These are phyloP conservation scores for Russula sp. DNA, from an alignment of 768 basidiomycete genomes.

Conservation along the genomic window DNA sequence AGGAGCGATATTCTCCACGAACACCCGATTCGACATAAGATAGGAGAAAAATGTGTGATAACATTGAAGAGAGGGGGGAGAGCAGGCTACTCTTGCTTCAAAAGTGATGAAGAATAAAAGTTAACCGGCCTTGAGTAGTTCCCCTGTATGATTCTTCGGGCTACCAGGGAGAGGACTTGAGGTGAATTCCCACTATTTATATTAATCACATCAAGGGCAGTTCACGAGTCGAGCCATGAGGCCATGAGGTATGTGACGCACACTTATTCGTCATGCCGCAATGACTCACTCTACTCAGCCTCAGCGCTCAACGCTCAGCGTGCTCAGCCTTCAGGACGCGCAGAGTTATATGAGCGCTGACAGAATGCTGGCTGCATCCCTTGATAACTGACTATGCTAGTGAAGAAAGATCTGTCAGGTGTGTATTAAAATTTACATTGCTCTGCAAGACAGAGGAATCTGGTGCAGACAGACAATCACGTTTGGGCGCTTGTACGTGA, in stretches of 20 bases:
- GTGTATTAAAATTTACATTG: too few species aligned
- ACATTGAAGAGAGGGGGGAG: background rate
- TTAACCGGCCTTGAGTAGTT: background rate
- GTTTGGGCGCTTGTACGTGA: too few species aligned
- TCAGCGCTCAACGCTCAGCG: too few species aligned
- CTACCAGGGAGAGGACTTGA: background rate
- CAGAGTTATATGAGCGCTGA: too few species aligned
- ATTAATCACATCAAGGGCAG: background rate
- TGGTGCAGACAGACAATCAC: too few species aligned
- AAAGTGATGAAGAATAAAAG: background rate
- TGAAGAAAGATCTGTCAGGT: background rate
- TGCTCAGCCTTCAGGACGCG: too few species aligned
- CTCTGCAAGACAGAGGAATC: too few species aligned
- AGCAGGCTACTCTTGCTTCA: too few species aligned
- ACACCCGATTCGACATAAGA: slow-evolving; percentile 3
- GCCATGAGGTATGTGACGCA: too few species aligned
- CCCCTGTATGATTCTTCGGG: background rate
- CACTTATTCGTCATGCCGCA: too few species aligned
- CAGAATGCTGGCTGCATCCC: background rate
- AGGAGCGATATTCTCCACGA: slow-evolving; percentile 1
- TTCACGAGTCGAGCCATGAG: background rate
- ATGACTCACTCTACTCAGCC: background rate
- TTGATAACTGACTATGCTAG: background rate
- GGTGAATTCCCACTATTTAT: background rate
- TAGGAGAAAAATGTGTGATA: background rate